These are phyloP conservation scores for Periconia macrospinosa DNA, from an alignment of 2,329 filamentous ascomycete genomes.

Conservation along the genomic window DNA sequence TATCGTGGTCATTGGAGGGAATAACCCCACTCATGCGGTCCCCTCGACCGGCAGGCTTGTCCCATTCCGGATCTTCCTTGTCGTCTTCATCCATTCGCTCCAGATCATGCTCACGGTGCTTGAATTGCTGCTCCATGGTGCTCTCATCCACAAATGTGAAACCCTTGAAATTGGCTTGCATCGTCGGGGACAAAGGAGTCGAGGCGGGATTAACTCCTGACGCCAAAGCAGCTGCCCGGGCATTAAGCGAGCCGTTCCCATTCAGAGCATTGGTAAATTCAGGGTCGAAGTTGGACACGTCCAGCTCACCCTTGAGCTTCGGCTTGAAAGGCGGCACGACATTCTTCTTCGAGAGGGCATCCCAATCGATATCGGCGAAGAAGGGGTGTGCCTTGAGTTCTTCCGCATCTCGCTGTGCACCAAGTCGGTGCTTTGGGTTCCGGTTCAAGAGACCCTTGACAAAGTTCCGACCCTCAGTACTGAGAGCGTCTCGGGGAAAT, in stretches of 20 bases:
- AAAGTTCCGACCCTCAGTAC: conserved; percentile 93
- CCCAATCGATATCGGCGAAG: conserved; percentile 94
- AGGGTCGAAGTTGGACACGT: conserved; percentile 97
- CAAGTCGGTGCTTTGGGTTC: conserved; percentile 93
- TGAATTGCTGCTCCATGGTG: conserved; percentile 82
- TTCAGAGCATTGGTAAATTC: conserved; percentile 96
- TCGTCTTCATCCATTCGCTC: conserved; percentile 51
- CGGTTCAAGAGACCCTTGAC: conserved; percentile 96
- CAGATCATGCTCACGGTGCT: conserved; percentile 42
- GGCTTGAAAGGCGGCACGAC: conserved; percentile 97
- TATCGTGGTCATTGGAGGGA: conserved; percentile 48
- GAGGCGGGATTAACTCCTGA: conserved; percentile 80
- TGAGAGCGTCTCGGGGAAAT: conserved; percentile 92
- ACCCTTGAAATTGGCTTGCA: conserved; percentile 97
- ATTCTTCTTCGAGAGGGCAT: conserved; percentile 81
- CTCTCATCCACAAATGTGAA: conserved; percentile 99
- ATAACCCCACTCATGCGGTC: conserved; percentile 58
- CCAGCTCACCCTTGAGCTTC: conserved; percentile 91
- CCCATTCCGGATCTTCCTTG: conserved; percentile 47
- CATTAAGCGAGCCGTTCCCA: conserved; percentile 82
- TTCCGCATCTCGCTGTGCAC: conserved; percentile 86
- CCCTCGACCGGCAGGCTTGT: conserved; percentile 43
- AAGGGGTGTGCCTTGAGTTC: conserved; percentile 94
- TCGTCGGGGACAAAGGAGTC: conserved; percentile 89
- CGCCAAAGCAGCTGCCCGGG: conserved; percentile 83